phyloP scores from a whole-genome alignment of 2,329 filamentous ascomycete genomes.

The Penicillium griseofulvum region DNA sequence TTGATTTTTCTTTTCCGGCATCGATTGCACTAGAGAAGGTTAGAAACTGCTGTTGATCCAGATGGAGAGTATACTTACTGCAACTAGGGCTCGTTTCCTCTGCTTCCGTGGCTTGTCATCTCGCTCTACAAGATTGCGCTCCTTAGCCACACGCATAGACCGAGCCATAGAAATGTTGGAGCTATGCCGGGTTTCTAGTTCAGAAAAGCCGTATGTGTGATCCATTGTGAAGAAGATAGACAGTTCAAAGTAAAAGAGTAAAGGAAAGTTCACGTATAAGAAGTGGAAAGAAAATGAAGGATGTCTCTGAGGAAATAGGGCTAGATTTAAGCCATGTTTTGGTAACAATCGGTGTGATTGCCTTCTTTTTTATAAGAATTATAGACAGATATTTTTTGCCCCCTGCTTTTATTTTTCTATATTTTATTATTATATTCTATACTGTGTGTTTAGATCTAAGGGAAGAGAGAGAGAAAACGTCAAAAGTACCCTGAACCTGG shows the following conservation, averaged over 20 bases:
- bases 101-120: conserved; percentile 41
- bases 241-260: not conserved
- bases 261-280: conserved; percentile 11
- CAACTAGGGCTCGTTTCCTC: conserved; percentile 54
- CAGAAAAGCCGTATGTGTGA: conserved; percentile 1
- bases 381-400: not conserved
- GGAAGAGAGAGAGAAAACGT: not conserved
- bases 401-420: not conserved
- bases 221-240: conserved; percentile 1
- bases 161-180: conserved; percentile 24
- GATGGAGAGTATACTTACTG: conserved; percentile 37
- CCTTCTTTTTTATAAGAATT: conserved; percentile 7
- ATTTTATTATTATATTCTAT: not conserved
- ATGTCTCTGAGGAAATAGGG: conserved; percentile 28
- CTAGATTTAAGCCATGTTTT: conserved; percentile 36
- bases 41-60: not conserved
- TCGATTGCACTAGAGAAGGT: conserved; percentile 66
- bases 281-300: conserved; percentile 22
- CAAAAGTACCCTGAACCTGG: conserved; percentile 8
- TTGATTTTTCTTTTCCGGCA: conserved; percentile 94
- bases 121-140: conserved; percentile 26
- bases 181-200: conserved; percentile 22
- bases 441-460: not conserved
- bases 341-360: conserved; percentile 26
- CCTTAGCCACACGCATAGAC: conserved; percentile 26